Evolutionary conservation across 1,284 basidiomycete genomes (phyloP).

Genomic region (Schizopora paradoxa): DNA sequence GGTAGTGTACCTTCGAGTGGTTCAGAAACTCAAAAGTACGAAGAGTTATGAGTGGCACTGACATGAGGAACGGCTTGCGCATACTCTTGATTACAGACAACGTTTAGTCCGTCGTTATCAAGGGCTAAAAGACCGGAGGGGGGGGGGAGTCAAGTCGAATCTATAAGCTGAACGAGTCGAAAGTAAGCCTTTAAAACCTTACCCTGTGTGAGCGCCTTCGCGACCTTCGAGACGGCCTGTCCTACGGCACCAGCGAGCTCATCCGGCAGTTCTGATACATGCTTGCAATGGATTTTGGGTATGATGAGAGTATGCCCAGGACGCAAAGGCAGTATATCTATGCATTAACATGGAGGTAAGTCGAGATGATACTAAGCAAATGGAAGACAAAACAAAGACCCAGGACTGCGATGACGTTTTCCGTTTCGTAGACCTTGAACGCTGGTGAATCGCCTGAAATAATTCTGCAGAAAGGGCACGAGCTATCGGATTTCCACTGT

Average conservation of each 20-base stretch:
- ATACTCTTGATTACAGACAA: constrained; percentile 78
- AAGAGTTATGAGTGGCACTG: constrained; percentile 23
- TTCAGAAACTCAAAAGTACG: constrained; percentile 1
- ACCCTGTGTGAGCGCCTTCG: constrained; percentile 60
- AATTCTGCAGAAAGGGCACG: constrained; percentile 62
- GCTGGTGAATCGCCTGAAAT: constrained; percentile 43
- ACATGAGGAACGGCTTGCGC: constrained; percentile 79
- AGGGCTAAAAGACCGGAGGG: constrained; percentile 52
- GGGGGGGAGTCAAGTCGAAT: not conserved
- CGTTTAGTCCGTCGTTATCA: constrained; percentile 61
- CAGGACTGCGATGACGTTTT: constrained; percentile 63
- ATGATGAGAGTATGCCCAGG: constrained; percentile 65
- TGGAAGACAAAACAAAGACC: constrained; percentile 33
- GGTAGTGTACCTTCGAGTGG: constrained; percentile 61
- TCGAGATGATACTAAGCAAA: constrained; percentile 10
- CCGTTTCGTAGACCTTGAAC: constrained; percentile 55
- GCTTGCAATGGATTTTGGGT: constrained; percentile 55
- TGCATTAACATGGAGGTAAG: not conserved
- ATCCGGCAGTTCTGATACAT: constrained; percentile 60
- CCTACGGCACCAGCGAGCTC: constrained; percentile 57
- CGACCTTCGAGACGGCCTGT: constrained; percentile 52
- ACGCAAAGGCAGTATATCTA: constrained; percentile 68
- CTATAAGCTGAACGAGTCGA: not conserved
- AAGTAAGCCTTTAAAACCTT: constrained; percentile 4
- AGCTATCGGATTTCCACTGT: constrained; percentile 40